A percentile compares a stretch with the other conserved stretches of the same genome.
Conservation (phyloP, 2,329 filamentous ascomycete species). For the Cladosporium sp. region DNA sequence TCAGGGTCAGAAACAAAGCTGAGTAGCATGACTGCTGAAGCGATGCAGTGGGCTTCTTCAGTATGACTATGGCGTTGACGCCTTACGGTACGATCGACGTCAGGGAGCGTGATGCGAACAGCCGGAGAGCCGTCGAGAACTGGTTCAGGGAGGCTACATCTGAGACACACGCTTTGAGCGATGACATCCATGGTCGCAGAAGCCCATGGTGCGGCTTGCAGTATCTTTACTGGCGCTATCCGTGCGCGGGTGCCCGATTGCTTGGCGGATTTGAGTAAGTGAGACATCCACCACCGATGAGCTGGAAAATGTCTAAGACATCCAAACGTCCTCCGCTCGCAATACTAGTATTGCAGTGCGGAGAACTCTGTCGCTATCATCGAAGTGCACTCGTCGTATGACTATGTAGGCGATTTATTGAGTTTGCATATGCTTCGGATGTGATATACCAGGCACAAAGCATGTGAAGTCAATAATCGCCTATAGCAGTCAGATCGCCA, state of each 20-base stretch:
- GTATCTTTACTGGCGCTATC: background rate
- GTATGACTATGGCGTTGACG: background rate
- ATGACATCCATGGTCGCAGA: background rate
- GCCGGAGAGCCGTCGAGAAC: background rate
- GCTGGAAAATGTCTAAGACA: conserved; percentile 10
- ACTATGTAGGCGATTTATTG: background rate
- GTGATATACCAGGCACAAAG: no score
- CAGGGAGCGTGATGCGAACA: background rate
- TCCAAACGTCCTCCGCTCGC: background rate
- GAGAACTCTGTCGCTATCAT: background rate
- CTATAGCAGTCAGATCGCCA: background rate
- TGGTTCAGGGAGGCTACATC: background rate
- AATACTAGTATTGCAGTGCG: background rate
- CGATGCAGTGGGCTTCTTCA: background rate
- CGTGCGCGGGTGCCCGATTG: background rate
- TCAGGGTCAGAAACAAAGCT: background rate
- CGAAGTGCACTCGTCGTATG: no score
- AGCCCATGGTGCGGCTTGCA: no score
- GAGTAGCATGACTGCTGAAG: background rate
- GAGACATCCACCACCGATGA: background rate
- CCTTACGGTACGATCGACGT: background rate
- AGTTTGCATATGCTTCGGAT: background rate
- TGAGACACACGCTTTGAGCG: background rate
- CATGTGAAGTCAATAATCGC: background rate
- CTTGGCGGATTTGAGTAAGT: background rate